A percentile compares a stretch with the other conserved stretches of the same genome.
Conservation (phyloP, 2,329 filamentous ascomycete species). For the Blastomyces percursus region DNA sequence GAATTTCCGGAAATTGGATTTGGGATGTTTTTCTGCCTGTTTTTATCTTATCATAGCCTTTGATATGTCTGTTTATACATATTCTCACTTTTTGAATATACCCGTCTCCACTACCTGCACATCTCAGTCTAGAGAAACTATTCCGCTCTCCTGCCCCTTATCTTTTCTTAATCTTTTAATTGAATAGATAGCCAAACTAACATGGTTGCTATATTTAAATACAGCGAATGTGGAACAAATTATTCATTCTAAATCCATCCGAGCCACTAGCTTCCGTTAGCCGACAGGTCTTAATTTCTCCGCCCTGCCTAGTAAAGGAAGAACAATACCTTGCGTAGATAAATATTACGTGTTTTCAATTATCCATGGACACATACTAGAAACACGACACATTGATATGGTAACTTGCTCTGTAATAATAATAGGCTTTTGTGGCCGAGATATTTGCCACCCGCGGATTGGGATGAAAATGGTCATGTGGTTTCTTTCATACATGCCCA, state of each 20-base stretch:
- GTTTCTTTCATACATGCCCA: too few relatives aligned
- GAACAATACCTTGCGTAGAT: too few relatives aligned
- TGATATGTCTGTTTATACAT: neutral
- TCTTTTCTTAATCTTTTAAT: neutral
- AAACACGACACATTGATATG: too few relatives aligned
- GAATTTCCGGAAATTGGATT: neutral
- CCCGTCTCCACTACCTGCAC: neutral
- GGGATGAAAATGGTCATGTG: too few relatives aligned
- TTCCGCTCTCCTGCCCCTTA: neutral
- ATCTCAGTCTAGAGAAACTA: neutral
- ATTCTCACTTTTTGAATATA: constrained; percentile 1
- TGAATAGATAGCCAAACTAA: neutral
- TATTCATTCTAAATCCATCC: neutral
- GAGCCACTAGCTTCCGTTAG: neutral
- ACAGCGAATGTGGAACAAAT: neutral
- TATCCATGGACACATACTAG: too few relatives aligned
- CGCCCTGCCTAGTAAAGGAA: too few relatives aligned
- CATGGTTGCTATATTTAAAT: neutral
- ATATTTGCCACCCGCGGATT: too few relatives aligned
- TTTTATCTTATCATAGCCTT: neutral
- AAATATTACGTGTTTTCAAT: too few relatives aligned
- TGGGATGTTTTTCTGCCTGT: neutral
- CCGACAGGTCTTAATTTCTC: too few relatives aligned
- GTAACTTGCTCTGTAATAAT: too few relatives aligned
- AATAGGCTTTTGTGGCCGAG: too few relatives aligned